Evolutionary conservation across 2,329 filamentous ascomycete species (phyloP).

Genomic region (Hypoxylon sp.): DNA sequence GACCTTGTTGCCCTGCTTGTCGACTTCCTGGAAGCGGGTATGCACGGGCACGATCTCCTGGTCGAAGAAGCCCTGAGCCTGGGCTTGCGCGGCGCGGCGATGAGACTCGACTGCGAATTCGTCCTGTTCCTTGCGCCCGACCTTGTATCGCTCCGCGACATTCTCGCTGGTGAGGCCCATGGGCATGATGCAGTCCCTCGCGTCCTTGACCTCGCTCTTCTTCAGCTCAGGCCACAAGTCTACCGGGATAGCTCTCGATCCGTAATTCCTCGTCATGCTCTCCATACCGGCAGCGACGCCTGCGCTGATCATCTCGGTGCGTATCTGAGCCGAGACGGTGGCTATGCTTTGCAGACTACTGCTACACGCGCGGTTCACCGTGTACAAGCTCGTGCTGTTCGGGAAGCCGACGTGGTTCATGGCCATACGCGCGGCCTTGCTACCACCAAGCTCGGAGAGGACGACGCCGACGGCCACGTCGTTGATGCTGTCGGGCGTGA

Average conservation of each 20-base stretch:
- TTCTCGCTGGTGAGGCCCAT: slow-evolving; percentile 95
- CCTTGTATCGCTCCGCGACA: slow-evolving; percentile 78
- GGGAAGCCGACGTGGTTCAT: slow-evolving; percentile 84
- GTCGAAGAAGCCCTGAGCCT: slow-evolving; percentile 74
- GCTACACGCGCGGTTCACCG: slow-evolving; percentile 86
- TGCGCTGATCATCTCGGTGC: slow-evolving; percentile 72
- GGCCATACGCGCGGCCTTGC: slow-evolving; percentile 90
- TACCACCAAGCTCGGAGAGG: slow-evolving; percentile 87
- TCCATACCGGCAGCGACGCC: slow-evolving; percentile 93
- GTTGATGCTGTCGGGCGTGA: slow-evolving; percentile 73
- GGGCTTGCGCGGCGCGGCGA: slow-evolving; percentile 73
- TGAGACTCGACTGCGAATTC: slow-evolving; percentile 81
- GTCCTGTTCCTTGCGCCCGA: slow-evolving; percentile 81
- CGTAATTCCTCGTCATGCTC: slow-evolving; percentile 95
- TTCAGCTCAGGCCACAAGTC: slow-evolving; percentile 79
- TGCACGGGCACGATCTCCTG: slow-evolving; percentile 81
- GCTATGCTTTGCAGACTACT: slow-evolving; percentile 81
- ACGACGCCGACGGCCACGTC: slow-evolving; percentile 90
- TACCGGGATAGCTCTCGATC: slow-evolving; percentile 80
- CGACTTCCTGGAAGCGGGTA: slow-evolving; percentile 71
- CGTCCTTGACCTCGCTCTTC: slow-evolving; percentile 70
- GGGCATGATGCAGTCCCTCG: slow-evolving; percentile 87
- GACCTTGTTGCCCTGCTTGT: slow-evolving; percentile 65
- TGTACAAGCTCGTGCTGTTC: slow-evolving; percentile 77
- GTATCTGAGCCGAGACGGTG: slow-evolving; percentile 75